Conservation (phyloP, 305 asterid genomes). For the Fraxinus ornus region DNA sequence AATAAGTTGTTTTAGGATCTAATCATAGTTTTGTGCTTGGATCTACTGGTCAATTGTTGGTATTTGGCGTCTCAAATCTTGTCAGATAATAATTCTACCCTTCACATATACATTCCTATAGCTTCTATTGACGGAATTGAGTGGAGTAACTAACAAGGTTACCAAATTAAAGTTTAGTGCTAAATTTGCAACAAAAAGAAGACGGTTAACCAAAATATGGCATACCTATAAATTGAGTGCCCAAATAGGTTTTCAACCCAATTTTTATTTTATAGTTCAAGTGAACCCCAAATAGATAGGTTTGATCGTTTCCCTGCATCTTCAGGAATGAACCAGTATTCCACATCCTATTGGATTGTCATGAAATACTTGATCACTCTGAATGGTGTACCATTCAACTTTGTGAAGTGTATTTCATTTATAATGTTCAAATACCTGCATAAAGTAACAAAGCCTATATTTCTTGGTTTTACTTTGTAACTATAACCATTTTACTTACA, state of each 20-base stretch:
- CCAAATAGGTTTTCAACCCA: background rate
- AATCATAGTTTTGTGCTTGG: background rate
- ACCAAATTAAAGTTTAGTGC: background rate
- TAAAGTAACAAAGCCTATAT: background rate
- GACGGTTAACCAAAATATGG: background rate
- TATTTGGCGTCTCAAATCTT: background rate
- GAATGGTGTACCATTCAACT: background rate
- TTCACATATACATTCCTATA: background rate
- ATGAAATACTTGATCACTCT: background rate
- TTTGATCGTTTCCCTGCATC: background rate
- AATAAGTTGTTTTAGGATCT: background rate
- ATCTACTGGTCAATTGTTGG: background rate
- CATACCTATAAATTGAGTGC: background rate
- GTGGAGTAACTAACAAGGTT: background rate
- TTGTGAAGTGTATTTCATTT: background rate
- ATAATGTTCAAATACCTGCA: background rate
- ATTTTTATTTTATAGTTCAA: background rate
- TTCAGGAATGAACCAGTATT: background rate
- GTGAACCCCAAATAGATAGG: background rate
- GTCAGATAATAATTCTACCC: background rate
- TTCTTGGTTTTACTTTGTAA: conserved; percentile 18
- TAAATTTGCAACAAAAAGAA: background rate
- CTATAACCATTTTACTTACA: conserved; percentile 10
- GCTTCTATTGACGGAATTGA: background rate
- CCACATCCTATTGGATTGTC: background rate